These are phyloP conservation scores for Roridomyces roridus DNA, from an alignment of 768 basidiomycete species.

Conservation along the genomic window DNA sequence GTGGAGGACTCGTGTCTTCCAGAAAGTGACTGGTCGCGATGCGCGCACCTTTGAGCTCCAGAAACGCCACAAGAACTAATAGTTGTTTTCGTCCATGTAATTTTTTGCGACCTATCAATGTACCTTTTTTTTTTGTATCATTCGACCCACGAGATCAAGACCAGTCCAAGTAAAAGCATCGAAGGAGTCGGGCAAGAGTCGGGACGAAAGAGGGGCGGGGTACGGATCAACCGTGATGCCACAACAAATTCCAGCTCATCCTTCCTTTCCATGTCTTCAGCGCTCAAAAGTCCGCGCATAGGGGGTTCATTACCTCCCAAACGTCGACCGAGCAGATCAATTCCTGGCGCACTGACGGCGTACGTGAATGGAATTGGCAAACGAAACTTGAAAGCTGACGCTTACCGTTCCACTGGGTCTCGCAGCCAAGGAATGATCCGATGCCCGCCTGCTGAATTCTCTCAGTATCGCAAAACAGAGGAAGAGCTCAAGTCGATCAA, in stretches of 20 bases:
- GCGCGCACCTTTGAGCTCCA: no score
- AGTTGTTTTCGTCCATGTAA: no score
- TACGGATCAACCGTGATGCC: no score
- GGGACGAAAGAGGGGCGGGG: no score
- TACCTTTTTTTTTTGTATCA: no score
- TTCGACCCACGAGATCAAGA: no score
- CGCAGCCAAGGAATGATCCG: conserved; percentile 19
- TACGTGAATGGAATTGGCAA: neutral
- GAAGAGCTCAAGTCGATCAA: conserved; percentile 19
- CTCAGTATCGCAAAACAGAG: conserved; percentile 18
- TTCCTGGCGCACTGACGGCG: neutral
- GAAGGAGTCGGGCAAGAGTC: no score
- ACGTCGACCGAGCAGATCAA: conserved; percentile 6
- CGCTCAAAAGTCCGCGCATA: neutral
- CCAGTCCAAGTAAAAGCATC: no score
- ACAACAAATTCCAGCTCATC: neutral
- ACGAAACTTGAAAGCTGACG: neutral
- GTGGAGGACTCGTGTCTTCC: no score
- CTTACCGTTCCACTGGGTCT: conserved; percentile 16
- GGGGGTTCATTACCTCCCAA: neutral
- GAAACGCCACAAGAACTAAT: no score
- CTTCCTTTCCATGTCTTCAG: neutral
- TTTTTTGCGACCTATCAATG: no score
- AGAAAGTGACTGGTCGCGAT: no score
- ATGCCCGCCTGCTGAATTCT: conserved; percentile 16